Conservation (phyloP, 2,329 filamentous ascomycete genomes). For the Metarhizium brunneum region DNA sequence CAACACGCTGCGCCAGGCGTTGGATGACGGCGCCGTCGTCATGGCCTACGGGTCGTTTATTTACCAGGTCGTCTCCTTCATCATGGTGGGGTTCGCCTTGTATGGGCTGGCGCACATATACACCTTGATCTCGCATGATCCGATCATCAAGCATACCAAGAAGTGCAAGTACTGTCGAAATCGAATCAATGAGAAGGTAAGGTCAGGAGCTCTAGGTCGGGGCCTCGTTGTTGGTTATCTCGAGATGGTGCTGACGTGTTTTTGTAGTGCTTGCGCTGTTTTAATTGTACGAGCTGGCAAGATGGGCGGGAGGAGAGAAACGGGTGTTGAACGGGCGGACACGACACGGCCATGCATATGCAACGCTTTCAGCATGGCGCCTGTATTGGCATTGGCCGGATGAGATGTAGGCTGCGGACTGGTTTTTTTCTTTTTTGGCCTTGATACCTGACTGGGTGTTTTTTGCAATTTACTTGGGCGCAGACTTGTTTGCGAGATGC, state of each 20-base stretch:
- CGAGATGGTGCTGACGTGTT: background rate
- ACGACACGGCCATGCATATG: background rate
- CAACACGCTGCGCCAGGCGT: slow-evolving; percentile 60
- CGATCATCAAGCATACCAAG: slow-evolving; percentile 60
- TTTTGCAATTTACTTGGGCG: too few relatives aligned
- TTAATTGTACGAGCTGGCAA: slow-evolving; percentile 43
- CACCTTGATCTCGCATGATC: slow-evolving; percentile 50
- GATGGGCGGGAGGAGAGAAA: slow-evolving; percentile 37
- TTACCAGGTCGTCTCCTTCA: slow-evolving; percentile 55
- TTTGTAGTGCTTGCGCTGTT: slow-evolving; percentile 32
- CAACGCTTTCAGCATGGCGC: too few relatives aligned
- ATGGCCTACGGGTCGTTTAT: slow-evolving; percentile 65
- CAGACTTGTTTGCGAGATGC: too few relatives aligned
- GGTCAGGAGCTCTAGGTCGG: slow-evolving; percentile 5
- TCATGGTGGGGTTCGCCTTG: slow-evolving; percentile 54
- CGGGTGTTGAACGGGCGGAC: background rate
- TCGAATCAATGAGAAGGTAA: slow-evolving; percentile 52
- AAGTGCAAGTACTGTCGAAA: slow-evolving; percentile 62
- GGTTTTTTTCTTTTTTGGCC: too few relatives aligned
- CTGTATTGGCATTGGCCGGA: too few relatives aligned
- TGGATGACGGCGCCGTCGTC: slow-evolving; percentile 62
- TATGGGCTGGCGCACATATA: slow-evolving; percentile 57
- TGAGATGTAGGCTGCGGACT: too few relatives aligned
- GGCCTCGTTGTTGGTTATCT: background rate
- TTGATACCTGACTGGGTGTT: too few relatives aligned